A percentile compares a stretch with the other conserved stretches of the same genome.
These are phyloP conservation scores for Prinsepia uniflora DNA, from an alignment of 306 rosid species.

Conservation along the genomic window DNA sequence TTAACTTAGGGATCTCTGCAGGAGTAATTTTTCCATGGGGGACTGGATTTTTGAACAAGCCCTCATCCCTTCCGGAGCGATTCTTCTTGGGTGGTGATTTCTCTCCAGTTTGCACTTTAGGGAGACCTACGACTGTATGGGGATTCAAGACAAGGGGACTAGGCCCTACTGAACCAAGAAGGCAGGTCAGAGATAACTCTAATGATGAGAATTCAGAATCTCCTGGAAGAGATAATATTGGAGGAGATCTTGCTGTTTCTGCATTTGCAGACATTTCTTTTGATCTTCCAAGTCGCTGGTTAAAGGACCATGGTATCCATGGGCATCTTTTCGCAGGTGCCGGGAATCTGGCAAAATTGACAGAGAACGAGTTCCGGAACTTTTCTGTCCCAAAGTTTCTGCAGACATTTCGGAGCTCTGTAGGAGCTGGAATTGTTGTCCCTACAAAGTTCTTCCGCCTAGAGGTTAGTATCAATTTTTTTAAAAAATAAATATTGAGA, in stretches of 20 bases:
- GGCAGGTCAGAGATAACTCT: conserved; percentile 45
- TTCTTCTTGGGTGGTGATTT: conserved; percentile 95
- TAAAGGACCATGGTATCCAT: conserved; percentile 84
- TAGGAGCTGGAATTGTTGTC: conserved; percentile 83
- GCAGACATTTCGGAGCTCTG: conserved; percentile 73
- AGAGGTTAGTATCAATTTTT: conserved; percentile 53
- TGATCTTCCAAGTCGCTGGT: conserved; percentile 79
- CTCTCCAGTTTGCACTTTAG: conserved; percentile 86
- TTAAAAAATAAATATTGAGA: not conserved
- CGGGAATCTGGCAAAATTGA: conserved; percentile 76
- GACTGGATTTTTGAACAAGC: conserved; percentile 65
- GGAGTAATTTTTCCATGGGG: conserved; percentile 93
- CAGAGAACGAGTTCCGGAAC: conserved; percentile 64
- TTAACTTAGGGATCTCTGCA: conserved; percentile 79
- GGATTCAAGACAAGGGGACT: conserved; percentile 90
- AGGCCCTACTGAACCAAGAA: conserved; percentile 79
- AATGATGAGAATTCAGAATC: conserved; percentile 43
- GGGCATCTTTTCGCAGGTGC: conserved; percentile 93
- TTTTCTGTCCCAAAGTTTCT: conserved; percentile 62
- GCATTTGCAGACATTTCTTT: conserved; percentile 93
- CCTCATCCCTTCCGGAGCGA: conserved; percentile 85
- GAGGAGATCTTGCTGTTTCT: conserved; percentile 96
- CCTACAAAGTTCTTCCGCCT: conserved; percentile 85
- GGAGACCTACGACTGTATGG: conserved; percentile 82
- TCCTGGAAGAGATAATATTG: conserved; percentile 61